Base-by-base conservation (phyloP, 2,329 filamentous ascomycete species). In the Fusarium succisae region DNA sequence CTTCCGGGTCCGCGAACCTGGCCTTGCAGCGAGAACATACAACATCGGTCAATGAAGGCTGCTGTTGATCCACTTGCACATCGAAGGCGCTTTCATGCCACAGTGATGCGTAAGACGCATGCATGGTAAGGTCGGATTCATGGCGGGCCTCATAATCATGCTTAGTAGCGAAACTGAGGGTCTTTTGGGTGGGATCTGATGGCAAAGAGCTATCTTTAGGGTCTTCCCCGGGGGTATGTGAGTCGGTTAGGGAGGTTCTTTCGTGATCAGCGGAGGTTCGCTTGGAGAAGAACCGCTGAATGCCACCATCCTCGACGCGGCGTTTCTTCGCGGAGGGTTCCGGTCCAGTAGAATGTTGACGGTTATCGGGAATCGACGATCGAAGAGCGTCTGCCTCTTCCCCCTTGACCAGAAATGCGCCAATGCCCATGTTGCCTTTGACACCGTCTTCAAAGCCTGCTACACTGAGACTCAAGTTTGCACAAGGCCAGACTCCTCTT, bases 401-500 rank as follows among this genome's bases (percentile, higher is more conserved):
- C 41, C 91, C 91, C 83, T 92, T 92, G 32, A 98, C 86, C n/a
- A 99, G 86, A 79, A 98, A 98, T 2, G 90, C 88, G 50, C 93
- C 92, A 75, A 99, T 98, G 39, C 93, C 94, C 86, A 91, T 92
- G 79, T 98, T 98, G 10, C 94, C 93, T 45, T 88, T 90, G 66
- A 96, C 86, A 5, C 94, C 93, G 74, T 98, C 95, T 81, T 98
- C 95, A 74, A 98, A 98, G 0, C 94, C 95, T n/a, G 91, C 92
- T 30, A 98, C 94, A 73, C 93, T 95, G 51, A 98, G 84, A 66
- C 94, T 96, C 14, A 99, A 86, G 79, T 98, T 96, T n/a, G 91
- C 87, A 80, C 96, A 98, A 12, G 96, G 96, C 94, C 95, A 98
- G 22, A 93, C 91, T 58, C 67, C 68, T 66, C 88, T 86, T 3